Conservation (phyloP, 352 stramenopile species). For the Phytophthora quininea region DNA sequence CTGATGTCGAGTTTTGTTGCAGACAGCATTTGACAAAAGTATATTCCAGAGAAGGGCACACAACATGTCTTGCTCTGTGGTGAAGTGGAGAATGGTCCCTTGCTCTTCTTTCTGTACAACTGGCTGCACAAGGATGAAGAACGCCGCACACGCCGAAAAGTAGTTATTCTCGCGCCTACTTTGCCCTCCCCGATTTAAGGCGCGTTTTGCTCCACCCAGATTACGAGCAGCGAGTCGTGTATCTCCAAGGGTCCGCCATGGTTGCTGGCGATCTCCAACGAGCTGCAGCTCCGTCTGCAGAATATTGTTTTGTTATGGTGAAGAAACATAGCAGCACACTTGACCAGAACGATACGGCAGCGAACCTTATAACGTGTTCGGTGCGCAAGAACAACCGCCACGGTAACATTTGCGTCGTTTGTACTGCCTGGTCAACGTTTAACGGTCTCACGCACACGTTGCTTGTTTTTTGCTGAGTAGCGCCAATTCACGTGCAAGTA, state of each 20-base stretch:
- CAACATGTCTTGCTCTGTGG: constrained; percentile 83
- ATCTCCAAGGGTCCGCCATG: constrained; percentile 82
- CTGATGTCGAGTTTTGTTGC: constrained; percentile 5
- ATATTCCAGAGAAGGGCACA: constrained; percentile 59
- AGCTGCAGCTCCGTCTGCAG: constrained; percentile 49
- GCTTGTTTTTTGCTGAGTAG: constrained; percentile 22
- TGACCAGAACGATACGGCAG: constrained; percentile 72
- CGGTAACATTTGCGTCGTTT: constrained; percentile 30
- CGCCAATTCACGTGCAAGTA: constrained; percentile 78
- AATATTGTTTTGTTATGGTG: constrained; percentile 78
- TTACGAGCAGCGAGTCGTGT: constrained; percentile 80
- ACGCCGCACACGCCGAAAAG: constrained; percentile 53
- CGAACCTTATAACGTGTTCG: constrained; percentile 78
- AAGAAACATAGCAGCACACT: constrained; percentile 67
- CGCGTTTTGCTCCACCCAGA: constrained; percentile 70
- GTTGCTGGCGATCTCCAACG: constrained; percentile 70
- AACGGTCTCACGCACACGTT: not conserved
- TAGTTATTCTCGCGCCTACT: constrained; percentile 72
- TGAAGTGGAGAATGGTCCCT: constrained; percentile 70
- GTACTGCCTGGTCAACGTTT: not conserved
- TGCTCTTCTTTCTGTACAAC: constrained; percentile 83
- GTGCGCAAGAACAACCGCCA: constrained; percentile 80
- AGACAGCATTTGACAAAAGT: constrained; percentile 86
- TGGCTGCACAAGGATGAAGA: constrained; percentile 78
- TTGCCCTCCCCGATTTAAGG: constrained; percentile 61